Base-by-base conservation (phyloP, 805 yeast genomes). In the Monosporozyma solicola region DNA sequence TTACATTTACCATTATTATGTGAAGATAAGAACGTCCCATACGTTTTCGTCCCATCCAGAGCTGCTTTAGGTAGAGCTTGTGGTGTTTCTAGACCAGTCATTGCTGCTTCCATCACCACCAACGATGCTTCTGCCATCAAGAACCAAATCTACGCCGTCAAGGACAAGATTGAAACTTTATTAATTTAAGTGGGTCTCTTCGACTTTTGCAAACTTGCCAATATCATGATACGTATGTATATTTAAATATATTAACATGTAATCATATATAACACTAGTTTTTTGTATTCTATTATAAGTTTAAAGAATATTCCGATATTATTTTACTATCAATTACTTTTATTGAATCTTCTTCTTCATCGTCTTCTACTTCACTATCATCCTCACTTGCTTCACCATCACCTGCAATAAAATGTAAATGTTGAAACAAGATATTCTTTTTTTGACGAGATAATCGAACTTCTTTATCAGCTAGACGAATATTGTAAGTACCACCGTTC, bases 11-110 rank as follows among this genome's bases (percentile, higher is more conserved):
- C 99, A 50, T 82, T 94, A 67, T 80, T 94, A 67, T 94, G 99
- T 76, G 99, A 94, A 79, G 99, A 94, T 78, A 94, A 94, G 82
- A 94, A 94, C 80, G 99, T 94, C 62, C 97, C 99, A 59, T 94
- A 94, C 80, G 98, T 94, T 60, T 94, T 94, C 64, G 98, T 94
- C 61, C 97, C 99, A 63, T 90, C 97, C 65, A 92, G 94, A 82
- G 84, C 94, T 69, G 99, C 99, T 59, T 80, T 94, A 67, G 99
- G 99, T 74, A 88, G 99, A 80, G 98, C 99, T 67, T 94, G 99
- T 79, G 99, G 99, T 78, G 99, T 94, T 59, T 89, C 98, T 54
- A 87, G 99, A 82, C 97, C 98, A 62, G 99, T 94, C 56, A 92
- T 94, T 72, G 96, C 99, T 70, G 97, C 97, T 60, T 86, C 96